Evolutionary conservation across 495 filamentous ascomycete genomes (phyloP), one percentile per base, ranked within the genome.

Genomic region (Talaromyces liani): DNA sequence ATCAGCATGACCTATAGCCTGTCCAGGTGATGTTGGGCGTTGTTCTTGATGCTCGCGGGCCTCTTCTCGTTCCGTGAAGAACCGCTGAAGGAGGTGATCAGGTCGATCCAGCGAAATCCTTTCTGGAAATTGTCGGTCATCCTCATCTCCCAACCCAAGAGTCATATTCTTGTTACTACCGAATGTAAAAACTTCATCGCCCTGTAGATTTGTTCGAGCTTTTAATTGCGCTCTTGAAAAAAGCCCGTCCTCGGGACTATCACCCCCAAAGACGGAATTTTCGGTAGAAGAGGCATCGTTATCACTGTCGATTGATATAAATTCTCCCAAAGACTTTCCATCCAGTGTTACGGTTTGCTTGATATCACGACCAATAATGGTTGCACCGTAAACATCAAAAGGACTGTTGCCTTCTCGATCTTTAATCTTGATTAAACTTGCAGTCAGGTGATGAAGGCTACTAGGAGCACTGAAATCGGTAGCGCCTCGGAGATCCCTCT

Each of bases 161-260:
- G 89, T 92, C 12, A 96, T 76, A 67, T 98, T 98, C 67, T 94
- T 93, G 73, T 97, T 98, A 72, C 91, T 97, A 20, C 94, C 94
- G 71, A 97, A 94, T 0, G 90, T 88, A 67, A 89, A 98, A 0
- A 97, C 74, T 69, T 98, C 94, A 70, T 97, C 93, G 14, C 90
- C 92, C 22, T 82, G 72, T 34, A 85, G 70, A 57, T 82, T 73
- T 9, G 65, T 68, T 2, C 69, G 67, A 5, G 75, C 70, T 60
- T 72, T 74, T 12, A 76, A 60, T 36, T 64, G 16, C 34, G 64
- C 59, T 29, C 68, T 69, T 6, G 60, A 25, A 20, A 64, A 31
- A 47, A 70, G 68, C 39, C 68, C 66, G 10, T 75, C 73, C 54
- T 79, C 73, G 55, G 72, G 73, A 3, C 58, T 62, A 5, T 78